These are phyloP conservation scores for Dendrostoma leiphaemia DNA, from an alignment of 2,329 filamentous ascomycete species.

Conservation along the genomic window DNA sequence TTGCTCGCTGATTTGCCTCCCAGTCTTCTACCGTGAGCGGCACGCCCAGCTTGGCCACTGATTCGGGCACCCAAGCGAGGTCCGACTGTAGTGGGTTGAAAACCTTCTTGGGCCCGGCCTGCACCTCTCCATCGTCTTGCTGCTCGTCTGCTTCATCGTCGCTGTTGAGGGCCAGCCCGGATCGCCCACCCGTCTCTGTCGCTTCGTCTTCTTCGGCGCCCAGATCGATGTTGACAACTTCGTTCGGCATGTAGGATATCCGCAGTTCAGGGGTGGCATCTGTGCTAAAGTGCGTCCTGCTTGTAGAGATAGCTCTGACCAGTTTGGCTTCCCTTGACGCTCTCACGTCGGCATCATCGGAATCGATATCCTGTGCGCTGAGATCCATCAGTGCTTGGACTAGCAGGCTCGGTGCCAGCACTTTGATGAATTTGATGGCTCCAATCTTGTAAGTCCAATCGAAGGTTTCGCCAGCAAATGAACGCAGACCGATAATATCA, in stretches of 20 bases:
- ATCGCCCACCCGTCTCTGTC: constrained; percentile 39
- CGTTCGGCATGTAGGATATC: constrained; percentile 71
- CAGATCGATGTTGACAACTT: constrained; percentile 76
- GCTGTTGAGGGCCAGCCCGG: constrained; percentile 59
- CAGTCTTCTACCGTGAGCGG: constrained; percentile 66
- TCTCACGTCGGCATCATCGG: constrained; percentile 31
- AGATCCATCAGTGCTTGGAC: constrained; percentile 52
- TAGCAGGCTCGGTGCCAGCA: constrained; percentile 74
- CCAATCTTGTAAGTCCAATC: constrained; percentile 80
- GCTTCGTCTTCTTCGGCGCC: constrained; percentile 67
- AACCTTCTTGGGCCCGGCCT: constrained; percentile 30
- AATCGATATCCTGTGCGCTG: not conserved
- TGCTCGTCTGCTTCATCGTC: constrained; percentile 61
- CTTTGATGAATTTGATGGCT: constrained; percentile 80
- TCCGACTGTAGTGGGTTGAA: constrained; percentile 68
- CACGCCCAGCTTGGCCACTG: constrained; percentile 61
- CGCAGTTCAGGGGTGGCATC: constrained; percentile 77
- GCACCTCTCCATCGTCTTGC: constrained; percentile 22
- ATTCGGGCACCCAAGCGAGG: constrained; percentile 67
- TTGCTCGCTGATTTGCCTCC: constrained; percentile 42
- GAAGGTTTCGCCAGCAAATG: constrained; percentile 76
- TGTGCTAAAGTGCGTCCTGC: constrained; percentile 68
- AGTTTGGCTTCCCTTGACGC: constrained; percentile 47
- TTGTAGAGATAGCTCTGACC: constrained; percentile 65
- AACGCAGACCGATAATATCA: constrained; percentile 65